A percentile compares a stretch with the other conserved stretches of the same genome.
Conservation (phyloP, 441 rosid species). For the Aquilaria agallochum region DNA sequence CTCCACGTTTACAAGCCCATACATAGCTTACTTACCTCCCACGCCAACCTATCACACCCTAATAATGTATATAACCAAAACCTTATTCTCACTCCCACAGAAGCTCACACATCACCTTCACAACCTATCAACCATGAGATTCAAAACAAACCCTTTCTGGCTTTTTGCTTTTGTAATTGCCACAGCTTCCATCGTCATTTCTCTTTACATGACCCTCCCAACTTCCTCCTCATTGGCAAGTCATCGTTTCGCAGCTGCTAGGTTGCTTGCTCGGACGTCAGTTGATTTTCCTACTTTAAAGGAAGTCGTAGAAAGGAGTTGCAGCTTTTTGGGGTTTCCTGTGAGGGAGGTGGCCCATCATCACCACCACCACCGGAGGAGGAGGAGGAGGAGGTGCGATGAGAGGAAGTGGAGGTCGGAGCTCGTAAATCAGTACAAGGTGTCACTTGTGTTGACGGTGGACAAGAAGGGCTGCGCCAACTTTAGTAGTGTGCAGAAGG, state of each 20-base stretch:
- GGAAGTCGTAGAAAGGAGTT: constrained; percentile 14
- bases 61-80: neutral
- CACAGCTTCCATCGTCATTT: constrained; percentile 26
- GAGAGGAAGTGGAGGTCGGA: constrained; percentile 31
- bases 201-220: constrained; percentile 19
- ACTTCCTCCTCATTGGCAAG: neutral
- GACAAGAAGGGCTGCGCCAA: constrained; percentile 60
- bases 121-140: constrained; percentile 20
- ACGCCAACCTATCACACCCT: constrained; percentile 28
- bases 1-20: constrained; percentile 8
- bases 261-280: neutral
- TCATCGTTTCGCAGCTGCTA: neutral
- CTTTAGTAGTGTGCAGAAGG: constrained; percentile 63
- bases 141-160: constrained; percentile 28
- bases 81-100: neutral
- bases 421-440: constrained; percentile 24
- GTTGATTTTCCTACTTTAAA: constrained; percentile 6
- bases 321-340: constrained; percentile 11
- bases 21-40: constrained; percentile 49
- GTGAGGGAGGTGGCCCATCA: constrained; percentile 9
- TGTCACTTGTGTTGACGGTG: constrained; percentile 52
- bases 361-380: constrained; percentile 8
- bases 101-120: neutral
- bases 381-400: constrained; percentile 26
- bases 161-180: constrained; percentile 31